Base-by-base conservation (phyloP, 345 rosid genomes). In the Alliaria petiolata region DNA sequence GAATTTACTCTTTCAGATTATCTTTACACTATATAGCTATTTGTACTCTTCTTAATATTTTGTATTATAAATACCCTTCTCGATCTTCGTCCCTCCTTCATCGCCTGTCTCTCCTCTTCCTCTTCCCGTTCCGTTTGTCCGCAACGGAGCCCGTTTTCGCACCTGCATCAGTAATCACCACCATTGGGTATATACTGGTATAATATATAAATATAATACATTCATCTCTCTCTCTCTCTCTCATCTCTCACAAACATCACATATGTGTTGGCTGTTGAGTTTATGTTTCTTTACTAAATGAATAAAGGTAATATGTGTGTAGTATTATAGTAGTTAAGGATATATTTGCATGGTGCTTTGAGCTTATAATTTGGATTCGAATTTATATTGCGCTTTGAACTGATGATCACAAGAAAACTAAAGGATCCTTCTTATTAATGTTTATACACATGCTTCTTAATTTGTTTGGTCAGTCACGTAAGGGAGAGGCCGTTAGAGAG, bases 141-240 rank as follows among this genome's bases (percentile, higher is more conserved):
- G 82, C 8, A 74, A 82, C 86, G 65, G 19, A 84, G 58, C 84
- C 87, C 1, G 84, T 85, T 39, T 81, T 72, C n/a, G 81, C 87
- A 57, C 82, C 89, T 38, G 51, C 85, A 50, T 85, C n/a, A n/a
- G n/a, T n/a, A n/a, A n/a, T n/a, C 75, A 81, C 68, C 22, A 82
- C 85, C 39, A 19, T 77, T 40, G 81, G 81, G 81, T 80, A 79
- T 80, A 79, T 12, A 36, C 25, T 22, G 25, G 25, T 22, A 22
- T n/a, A n/a, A n/a, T n/a, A n/a, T n/a, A 40, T 31, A 8, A 54
- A 44, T 31, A 35, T 4, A 14, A 46, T 38, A 31, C 43, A 57
- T 49, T 50, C 28, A 3, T 19, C 17, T 33, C 17, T 51, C 12
- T 28, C 20, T 17, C 15, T 39, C 5, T 65, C 6, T n/a, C n/a